phyloP scores from a whole-genome alignment of 2,329 filamentous ascomycete species.

The Ceratocystis albifundus region DNA sequence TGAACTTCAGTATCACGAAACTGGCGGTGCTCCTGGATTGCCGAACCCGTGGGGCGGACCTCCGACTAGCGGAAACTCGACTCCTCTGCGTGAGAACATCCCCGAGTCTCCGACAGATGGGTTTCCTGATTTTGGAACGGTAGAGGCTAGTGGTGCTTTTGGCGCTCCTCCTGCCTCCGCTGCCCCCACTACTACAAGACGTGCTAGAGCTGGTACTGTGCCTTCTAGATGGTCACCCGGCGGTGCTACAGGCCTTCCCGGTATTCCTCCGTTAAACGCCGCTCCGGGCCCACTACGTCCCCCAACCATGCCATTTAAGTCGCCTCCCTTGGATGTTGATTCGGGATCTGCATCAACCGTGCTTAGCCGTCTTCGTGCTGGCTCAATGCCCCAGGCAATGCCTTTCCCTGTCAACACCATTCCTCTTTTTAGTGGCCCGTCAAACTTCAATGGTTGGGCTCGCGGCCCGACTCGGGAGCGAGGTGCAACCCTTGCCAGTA shows the following conservation, averaged over 20 bases:
- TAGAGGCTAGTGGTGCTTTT: constrained; percentile 39
- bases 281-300: constrained; percentile 17
- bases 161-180: constrained; percentile 30
- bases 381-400: constrained; percentile 84
- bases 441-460: constrained; percentile 79
- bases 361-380: constrained; percentile 73
- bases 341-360: constrained; percentile 45
- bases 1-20: constrained; percentile 96
- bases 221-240: constrained; percentile 84
- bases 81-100: constrained; percentile 90
- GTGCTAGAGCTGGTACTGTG: constrained; percentile 87
- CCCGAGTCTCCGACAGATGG: constrained; percentile 93
- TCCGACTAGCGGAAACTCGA: constrained; percentile 91
- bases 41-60: constrained; percentile 83
- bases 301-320: constrained; percentile 54
- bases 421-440: constrained; percentile 66
- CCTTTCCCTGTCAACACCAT: constrained; percentile 44
- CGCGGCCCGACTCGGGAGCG: constrained; percentile 56
- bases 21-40: constrained; percentile 51
- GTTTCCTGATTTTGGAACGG: constrained; percentile 66
- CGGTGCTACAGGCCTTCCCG: constrained; percentile 47
- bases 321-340: constrained; percentile 48
- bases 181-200: constrained; percentile 53
- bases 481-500: constrained; percentile 70
- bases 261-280: constrained; percentile 16